Evolutionary conservation across 352 stramenopile genomes (phyloP), one percentile per base, ranked within the genome.

Genomic region (Phytophthora megakarya): DNA sequence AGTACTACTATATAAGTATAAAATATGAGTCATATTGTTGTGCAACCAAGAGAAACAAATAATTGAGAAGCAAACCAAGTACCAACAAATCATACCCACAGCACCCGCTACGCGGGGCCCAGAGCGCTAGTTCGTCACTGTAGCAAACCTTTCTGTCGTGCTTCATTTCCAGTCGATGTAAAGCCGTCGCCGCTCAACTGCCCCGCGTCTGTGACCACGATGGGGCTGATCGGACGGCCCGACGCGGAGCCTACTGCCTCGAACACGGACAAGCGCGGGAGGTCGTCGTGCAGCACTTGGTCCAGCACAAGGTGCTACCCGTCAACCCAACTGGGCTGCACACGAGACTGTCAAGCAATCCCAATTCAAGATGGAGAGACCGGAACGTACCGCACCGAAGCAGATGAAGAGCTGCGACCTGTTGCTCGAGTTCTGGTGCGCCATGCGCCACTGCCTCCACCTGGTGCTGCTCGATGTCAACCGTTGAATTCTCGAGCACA

Each of bases 391-490:
- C 6, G 69, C 70, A 21, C 72, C 63, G 39, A 96, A 97, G 46
- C 94, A 99, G 61, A 99, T 98, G 80, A 99, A 99, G 81, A 99
- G 99, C 76, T 99, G 98, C 45, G 86, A 98, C 16, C 96, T 96
- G 77, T 99, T 99, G 13, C 85, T 99, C 70, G 97, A 86, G 62
- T 81, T 96, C 65, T 95, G 90, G 67, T 99, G 99, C 12, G 97
- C 97, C 97, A 99, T 99, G 45, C n/a, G 93, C 98, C 30, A 99
- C 85, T 32, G 98, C 88, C 8, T 96, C 96, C 39, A 84, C 69
- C 58, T 95, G 84, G 46, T 96, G 88, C 84, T 98, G 75, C 49
- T 49, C 3, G 3, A 26, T 2, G 9, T 37, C 47, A 61, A 16
- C 6, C 57, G 21, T 6, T 44, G 30, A 53, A 30, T 13, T 28